Base-by-base conservation (phyloP, 371 early-diverging fungal genomes). In the Mortierella sp. region DNA sequence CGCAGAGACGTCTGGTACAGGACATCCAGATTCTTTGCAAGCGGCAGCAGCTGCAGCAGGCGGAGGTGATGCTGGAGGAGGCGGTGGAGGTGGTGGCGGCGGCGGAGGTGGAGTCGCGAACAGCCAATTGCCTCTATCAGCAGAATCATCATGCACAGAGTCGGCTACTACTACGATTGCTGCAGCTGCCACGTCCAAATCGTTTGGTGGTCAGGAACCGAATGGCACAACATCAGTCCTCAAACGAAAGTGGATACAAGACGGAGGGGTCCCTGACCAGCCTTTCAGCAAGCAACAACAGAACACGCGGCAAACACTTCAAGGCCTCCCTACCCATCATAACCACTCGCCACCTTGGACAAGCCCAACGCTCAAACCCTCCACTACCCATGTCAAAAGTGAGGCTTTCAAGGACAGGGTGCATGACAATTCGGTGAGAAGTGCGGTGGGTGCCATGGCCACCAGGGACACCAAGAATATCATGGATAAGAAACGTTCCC, bases 271-370 rank as follows among this genome's bases (percentile, higher is more conserved):
- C 8, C 10, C 30, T 10, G 59, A 50, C 8, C 59, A 49, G 12
- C 3, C 30, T 2, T 13, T 19, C 28, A 34, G 51, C 5, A 59
- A 51, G 19, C 41, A 39, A 2, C 48, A 23, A 0, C 48, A 30
- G 3, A 10, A 12, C 8, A 38, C 28, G 3, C 61, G 61, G 43
- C 61, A 61, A 19, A 61, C 61, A 8, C 21, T 61, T 16, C 61
- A 61, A 31, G 61, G 61, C 14, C 16, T 61, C 6, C 46, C 61
- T 3, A 53, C 61, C 19, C 28, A 53, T 30, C 61, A n/a, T 3
- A 61, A 61, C 45, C 61, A 53, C 10, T 21, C 61, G 3, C 50
- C 59, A 24, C n/a, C 28, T 3, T 31, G 42, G 51, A 50, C 9
- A 24, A 38, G n/a, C 18, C 59, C 8, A 26, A n/a, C 51, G 8